Conservation (phyloP, 208 protist genomes). For the Lotmaria passim region DNA sequence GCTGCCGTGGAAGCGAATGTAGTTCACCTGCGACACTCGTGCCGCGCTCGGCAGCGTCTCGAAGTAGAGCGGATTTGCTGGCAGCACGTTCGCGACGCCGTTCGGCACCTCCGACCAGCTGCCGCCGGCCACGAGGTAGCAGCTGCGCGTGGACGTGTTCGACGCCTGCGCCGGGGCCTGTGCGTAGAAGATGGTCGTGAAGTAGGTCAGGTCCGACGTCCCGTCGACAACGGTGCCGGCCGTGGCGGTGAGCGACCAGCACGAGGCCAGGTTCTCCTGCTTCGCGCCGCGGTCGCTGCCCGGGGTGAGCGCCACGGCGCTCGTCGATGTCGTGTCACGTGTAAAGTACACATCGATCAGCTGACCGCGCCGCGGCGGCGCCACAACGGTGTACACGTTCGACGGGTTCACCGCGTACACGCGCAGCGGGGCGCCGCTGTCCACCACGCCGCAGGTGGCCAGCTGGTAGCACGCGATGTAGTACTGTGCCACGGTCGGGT, state of each 20-base stretch:
- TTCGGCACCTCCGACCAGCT: conserved; percentile 83
- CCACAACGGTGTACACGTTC: conserved; percentile 33
- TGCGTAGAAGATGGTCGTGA: conserved; percentile 64
- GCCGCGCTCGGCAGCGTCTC: conserved; percentile 48
- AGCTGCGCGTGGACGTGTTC: conserved; percentile 51
- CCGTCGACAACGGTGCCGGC: conserved; percentile 58
- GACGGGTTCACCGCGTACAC: conserved; percentile 72
- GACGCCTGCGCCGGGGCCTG: conserved; percentile 40
- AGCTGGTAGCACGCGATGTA: conserved; percentile 79
- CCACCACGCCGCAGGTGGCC: conserved; percentile 67
- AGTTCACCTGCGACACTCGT: conserved; percentile 55
- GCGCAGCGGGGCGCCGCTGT: conserved; percentile 53
- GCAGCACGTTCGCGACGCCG: conserved; percentile 46
- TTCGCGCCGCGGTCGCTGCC: conserved; percentile 62
- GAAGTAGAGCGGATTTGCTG: conserved; percentile 82
- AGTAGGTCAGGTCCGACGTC: conserved; percentile 52
- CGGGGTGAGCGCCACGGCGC: conserved; percentile 53
- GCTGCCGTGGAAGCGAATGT: conserved; percentile 62
- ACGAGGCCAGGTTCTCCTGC: conserved; percentile 57
- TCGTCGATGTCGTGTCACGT: conserved; percentile 47
- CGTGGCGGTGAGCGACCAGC: conserved; percentile 63
- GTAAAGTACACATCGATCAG: conserved; percentile 67
- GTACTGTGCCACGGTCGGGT: conserved; percentile 45
- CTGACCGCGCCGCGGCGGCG: conserved; percentile 72
- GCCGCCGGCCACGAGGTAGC: conserved; percentile 58